Percentiles rank a stretch among this genome's conserved stretches.
Evolutionary conservation across 1,284 basidiomycete genomes (phyloP).

Genomic region (Trametes versicolor): DNA sequence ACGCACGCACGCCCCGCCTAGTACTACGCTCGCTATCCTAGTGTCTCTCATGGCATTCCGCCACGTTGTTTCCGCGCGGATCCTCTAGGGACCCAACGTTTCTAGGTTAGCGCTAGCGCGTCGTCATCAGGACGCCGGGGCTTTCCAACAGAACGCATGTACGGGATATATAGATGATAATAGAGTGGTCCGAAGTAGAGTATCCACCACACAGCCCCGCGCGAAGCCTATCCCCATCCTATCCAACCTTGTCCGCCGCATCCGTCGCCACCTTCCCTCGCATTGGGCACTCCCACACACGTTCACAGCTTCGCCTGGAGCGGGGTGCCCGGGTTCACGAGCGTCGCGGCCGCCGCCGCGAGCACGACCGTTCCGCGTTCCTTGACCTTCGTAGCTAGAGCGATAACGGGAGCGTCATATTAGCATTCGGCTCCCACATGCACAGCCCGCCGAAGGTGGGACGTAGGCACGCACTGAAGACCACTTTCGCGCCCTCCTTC

Average conservation of each 20-base stretch:
- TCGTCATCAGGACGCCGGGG: neutral
- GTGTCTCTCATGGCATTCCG: neutral
- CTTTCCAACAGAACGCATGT: neutral
- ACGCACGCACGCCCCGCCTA: too few species aligned
- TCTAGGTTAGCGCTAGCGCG: too few species aligned
- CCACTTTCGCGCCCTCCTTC: slow-evolving; percentile 93
- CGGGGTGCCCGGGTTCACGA: slow-evolving; percentile 51
- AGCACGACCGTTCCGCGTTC: slow-evolving; percentile 78
- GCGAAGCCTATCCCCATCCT: neutral
- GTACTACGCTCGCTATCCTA: neutral
- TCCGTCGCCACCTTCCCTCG: neutral
- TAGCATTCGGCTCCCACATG: slow-evolving; percentile 15
- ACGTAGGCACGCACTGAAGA: slow-evolving; percentile 77
- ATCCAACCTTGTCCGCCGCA: neutral
- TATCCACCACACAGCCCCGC: slow-evolving; percentile 1
- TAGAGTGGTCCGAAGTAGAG: neutral
- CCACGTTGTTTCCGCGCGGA: neutral
- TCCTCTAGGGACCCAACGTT: neutral
- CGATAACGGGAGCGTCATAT: slow-evolving; percentile 12
- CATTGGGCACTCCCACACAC: neutral
- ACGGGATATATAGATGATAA: slow-evolving; percentile 1
- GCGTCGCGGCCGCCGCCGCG: slow-evolving; percentile 79
- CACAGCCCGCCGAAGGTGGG: slow-evolving; percentile 9
- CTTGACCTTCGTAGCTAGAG: slow-evolving; percentile 78
- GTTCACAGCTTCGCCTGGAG: slow-evolving; percentile 70